Base-by-base conservation (phyloP, 192 early-diverging fungal species). In the Mortierella alpina region DNA sequence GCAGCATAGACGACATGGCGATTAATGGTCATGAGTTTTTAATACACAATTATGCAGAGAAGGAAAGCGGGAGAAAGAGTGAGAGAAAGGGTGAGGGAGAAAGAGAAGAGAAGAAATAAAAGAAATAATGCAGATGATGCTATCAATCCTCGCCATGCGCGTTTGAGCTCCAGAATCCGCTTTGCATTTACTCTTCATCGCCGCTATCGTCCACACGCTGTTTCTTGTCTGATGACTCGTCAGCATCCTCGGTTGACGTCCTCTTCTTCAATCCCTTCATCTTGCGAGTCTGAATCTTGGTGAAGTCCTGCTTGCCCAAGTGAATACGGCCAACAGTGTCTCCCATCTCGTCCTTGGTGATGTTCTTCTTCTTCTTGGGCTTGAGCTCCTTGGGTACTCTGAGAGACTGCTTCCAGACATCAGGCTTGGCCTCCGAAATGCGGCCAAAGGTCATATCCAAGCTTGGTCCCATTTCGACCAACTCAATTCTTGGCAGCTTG, bases 211-310 rank as follows among this genome's bases (percentile, higher is more conserved):
- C 85, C 5, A 73, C 69, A 62, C 72, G 78, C 66, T 81, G 75
- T 68, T 71, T 86, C 69, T 86, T 86, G n/a, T 77, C 72, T 15
- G 73, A 42, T 20, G 59, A 68, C 14, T n/a, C 47, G 6, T 59
- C 67, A 23, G 80, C 82, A 15, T 73, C 68, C 23, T 83, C 68
- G 18, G 82, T 76, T 42, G 84, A 77, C 15, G 68, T 45, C 23
- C 87, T 75, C 83, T 85, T 85, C 88, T 97, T 97, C 75, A 99
- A 86, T 49, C 95, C 98, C 90, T 98, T 98, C 93, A 99, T 96
- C 89, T 99, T 99, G 75, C 98, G 88, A 2, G 97, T 98, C 84
- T 99, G 97, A 84, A 99, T 87, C 88, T 95, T 95, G 63, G 86
- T 74, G 55, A 99, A 89, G 56, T 98, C 92, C 83, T 99, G 98